Evolutionary conservation across 2,329 filamentous ascomycete genomes (phyloP).

Genomic region (Mycosphaerella sp.): DNA sequence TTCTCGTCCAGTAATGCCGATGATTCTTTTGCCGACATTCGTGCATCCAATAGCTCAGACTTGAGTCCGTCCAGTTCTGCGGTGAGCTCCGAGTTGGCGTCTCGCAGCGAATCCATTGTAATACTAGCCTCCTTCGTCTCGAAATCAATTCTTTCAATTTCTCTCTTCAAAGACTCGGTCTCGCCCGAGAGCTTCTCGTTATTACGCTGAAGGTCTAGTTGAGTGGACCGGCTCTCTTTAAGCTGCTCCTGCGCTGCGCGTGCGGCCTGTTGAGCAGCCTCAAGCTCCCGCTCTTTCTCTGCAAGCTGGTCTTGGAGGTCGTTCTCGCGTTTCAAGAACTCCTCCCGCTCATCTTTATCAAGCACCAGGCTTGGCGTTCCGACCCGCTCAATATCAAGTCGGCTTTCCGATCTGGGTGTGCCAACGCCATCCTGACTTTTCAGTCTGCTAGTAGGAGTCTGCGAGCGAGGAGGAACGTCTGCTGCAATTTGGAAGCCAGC

Average conservation of each 20-base stretch:
- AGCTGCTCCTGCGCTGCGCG: conserved; percentile 83
- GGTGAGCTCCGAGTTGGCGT: conserved; percentile 90
- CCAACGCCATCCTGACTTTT: conserved; percentile 45
- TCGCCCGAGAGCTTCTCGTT: conserved; percentile 83
- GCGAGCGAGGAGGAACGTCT: conserved; percentile 47
- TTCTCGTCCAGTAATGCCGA: conserved; percentile 89
- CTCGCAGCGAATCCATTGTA: conserved; percentile 95
- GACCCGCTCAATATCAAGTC: conserved; percentile 67
- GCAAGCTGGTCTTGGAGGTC: conserved; percentile 95
- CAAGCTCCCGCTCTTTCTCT: conserved; percentile 80
- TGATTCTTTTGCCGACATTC: conserved; percentile 93
- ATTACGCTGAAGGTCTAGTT: conserved; percentile 74
- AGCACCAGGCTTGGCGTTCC: conserved; percentile 80
- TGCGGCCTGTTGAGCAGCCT: conserved; percentile 70
- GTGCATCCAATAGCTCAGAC: conserved; percentile 89
- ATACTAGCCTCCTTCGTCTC: conserved; percentile 96
- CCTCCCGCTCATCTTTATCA: conserved; percentile 94
- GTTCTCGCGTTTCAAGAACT: conserved; percentile 90
- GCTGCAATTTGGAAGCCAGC: conserved; percentile 39
- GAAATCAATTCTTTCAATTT: conserved; percentile 88
- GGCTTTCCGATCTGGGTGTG: conserved; percentile 53
- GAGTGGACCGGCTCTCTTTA: conserved; percentile 74
- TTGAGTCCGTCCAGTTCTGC: conserved; percentile 90
- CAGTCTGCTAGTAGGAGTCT: conserved; percentile 53
- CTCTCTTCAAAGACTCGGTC: conserved; percentile 91